These are phyloP conservation scores for Nannochloropsis oceanica DNA, from an alignment of 108 stramenopile species.

Conservation along the genomic window DNA sequence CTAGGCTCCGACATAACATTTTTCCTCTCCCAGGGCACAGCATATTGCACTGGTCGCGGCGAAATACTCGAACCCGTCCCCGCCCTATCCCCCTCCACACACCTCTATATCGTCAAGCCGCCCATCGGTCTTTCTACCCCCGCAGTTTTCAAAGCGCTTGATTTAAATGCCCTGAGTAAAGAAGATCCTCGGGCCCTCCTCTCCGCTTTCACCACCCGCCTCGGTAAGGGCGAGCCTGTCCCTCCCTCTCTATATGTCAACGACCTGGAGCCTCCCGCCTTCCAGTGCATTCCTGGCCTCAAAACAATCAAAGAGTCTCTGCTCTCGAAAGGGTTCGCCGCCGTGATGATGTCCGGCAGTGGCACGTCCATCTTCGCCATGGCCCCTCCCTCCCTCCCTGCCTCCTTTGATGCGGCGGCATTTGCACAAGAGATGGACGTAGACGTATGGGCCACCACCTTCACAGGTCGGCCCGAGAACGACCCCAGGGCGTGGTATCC, in stretches of 20 bases:
- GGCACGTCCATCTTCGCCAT: conserved; percentile 34
- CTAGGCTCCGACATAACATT: conserved; percentile 89
- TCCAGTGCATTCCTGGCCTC: conserved; percentile 22
- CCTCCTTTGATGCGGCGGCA: not conserved
- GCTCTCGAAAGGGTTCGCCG: conserved; percentile 18
- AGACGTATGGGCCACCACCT: not conserved
- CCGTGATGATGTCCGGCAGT: conserved; percentile 36
- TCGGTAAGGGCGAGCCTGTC: not conserved
- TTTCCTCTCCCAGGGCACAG: conserved; percentile 76
- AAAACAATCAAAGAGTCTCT: conserved; percentile 14
- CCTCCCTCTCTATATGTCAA: conserved; percentile 18
- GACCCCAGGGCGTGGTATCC: not conserved
- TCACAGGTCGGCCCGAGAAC: not conserved
- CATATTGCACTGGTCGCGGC: conserved; percentile 86
- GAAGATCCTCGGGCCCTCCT: conserved; percentile 25
- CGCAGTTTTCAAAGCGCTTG: conserved; percentile 66
- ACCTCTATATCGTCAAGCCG: conserved; percentile 65
- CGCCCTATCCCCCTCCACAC: conserved; percentile 43
- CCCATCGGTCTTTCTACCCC: conserved; percentile 74
- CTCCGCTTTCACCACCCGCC: not conserved
- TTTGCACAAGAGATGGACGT: not conserved
- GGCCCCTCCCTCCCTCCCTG: not conserved
- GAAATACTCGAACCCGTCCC: conserved; percentile 72
- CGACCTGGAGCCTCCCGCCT: conserved; percentile 38
- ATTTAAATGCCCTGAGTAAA: conserved; percentile 26